Percentiles rank a stretch among this genome's conserved stretches.
Conservation (phyloP, 2,329 filamentous ascomycete genomes). For the Fusarium robinianum region DNA sequence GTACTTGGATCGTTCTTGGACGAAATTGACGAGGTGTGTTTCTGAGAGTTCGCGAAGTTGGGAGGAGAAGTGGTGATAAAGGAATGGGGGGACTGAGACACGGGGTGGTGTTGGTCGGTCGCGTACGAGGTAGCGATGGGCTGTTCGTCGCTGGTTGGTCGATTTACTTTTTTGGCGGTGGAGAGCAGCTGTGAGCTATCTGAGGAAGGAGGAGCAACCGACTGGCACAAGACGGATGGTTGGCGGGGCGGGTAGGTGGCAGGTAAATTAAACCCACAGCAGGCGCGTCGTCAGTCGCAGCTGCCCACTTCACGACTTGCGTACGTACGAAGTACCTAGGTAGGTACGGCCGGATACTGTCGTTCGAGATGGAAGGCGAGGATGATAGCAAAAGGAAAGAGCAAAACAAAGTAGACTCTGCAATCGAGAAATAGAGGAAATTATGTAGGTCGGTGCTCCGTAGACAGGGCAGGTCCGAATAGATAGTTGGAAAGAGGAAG, state of each 20-base stretch:
- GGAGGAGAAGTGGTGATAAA: conserved; percentile 7
- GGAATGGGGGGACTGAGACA: no score
- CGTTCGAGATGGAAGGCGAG: no score
- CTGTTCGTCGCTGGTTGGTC: conserved; percentile 8
- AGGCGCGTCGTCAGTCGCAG: conserved; percentile 17
- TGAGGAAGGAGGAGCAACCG: conserved; percentile 3
- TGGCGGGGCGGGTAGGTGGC: conserved; percentile 22
- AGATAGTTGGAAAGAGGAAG: no score
- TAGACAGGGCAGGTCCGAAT: conserved; percentile 16
- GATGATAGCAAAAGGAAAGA: no score
- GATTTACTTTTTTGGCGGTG: no score
- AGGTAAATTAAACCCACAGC: conserved; percentile 31
- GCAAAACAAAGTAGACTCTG: no score
- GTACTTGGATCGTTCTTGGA: not conserved
- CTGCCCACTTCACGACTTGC: conserved; percentile 6
- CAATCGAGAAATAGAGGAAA: no score
- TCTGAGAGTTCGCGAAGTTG: not conserved
- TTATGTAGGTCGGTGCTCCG: no score
- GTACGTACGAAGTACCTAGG: not conserved
- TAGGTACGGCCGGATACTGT: not conserved
- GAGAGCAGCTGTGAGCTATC: conserved; percentile 1
- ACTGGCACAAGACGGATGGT: no score
- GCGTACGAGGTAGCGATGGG: no score
- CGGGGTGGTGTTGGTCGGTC: no score
- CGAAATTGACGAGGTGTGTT: not conserved